Evolutionary conservation across 345 rosid genomes (phyloP).

Genomic region (Salix viminalis): DNA sequence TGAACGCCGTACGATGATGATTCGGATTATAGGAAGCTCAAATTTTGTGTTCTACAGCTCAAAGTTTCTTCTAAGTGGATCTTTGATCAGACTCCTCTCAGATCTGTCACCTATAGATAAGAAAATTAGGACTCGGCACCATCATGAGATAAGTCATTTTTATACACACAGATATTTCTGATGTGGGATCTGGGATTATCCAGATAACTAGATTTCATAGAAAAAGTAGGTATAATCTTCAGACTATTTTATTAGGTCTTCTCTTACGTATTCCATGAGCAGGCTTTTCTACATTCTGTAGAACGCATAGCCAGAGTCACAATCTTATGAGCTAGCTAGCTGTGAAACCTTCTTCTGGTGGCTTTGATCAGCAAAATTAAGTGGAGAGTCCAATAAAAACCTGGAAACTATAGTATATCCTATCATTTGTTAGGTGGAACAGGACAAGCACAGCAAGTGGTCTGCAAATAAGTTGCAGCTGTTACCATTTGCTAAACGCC

Average conservation of each 20-base stretch:
- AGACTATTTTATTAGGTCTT: background rate
- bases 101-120: conserved; percentile 14
- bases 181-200: background rate
- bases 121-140: conserved; percentile 39
- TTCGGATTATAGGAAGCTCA: background rate
- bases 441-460: conserved; percentile 3
- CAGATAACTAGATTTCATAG: background rate
- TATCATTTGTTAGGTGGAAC: background rate
- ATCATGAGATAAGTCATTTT: background rate
- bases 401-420: background rate
- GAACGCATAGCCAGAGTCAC: background rate
- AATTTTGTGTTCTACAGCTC: conserved; percentile 1
- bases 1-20: conserved; percentile 1
- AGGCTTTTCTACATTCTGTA: background rate
- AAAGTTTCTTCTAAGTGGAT: conserved; percentile 22
- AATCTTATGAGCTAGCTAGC: background rate
- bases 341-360: background rate
- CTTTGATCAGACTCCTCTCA: conserved; percentile 25
- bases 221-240: background rate
- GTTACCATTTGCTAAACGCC: background rate
- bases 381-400: conserved; percentile 23
- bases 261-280: background rate
- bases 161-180: background rate
- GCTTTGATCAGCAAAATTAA: background rate
- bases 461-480: background rate